Evolutionary conservation across 228 moss, liverwort and hornwort species (phyloP), one percentile per base, ranked within the genome.

Genomic region (Sphagnum magellanicum): DNA sequence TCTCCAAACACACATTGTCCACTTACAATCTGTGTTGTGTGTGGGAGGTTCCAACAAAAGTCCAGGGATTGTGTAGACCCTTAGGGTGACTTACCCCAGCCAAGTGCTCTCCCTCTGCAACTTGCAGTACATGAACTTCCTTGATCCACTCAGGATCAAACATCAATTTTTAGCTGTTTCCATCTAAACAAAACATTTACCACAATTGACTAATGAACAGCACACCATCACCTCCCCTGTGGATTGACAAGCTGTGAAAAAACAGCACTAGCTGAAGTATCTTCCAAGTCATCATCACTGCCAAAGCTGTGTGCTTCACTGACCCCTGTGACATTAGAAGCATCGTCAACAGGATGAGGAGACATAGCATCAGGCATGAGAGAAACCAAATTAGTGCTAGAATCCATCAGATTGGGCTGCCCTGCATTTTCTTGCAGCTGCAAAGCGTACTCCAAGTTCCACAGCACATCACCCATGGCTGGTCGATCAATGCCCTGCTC

Each of bases 401-500:
- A 68, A 14, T 82, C 79, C 74, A 83, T 79, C 51, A 79, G 48
- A 61, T 77, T 69, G 32, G 76, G 81, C 79, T 85, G 81, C 73
- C 76, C 74, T 5, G 85, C 79, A 68, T 78, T 85, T 50, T 98
- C 93, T 60, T 98, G 93, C 16, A 98, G 71, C 70, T 93, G 93
- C 76, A 98, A 67, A 11, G 97, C 97, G 11, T 93, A 98, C 77
- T 98, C 97, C 77, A 98, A 76, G 70, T 98, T 93, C 97, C 97
- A 93, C 58, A 93, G 78, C 59, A 98, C 97, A 16, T 98, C 97
- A 16, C 93, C 97, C 91, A 98, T 98, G n/a, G 93, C 88, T 10
- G 97, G 97, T 63, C 97, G 80, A 68, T 98, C 97, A 0, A 93
- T 78, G 14, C 97, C 97, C 81, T 98, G 93, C 81, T 98, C 97